Conservation (phyloP, 2,329 filamentous ascomycete species). For the Tolypocladium capitatum region DNA sequence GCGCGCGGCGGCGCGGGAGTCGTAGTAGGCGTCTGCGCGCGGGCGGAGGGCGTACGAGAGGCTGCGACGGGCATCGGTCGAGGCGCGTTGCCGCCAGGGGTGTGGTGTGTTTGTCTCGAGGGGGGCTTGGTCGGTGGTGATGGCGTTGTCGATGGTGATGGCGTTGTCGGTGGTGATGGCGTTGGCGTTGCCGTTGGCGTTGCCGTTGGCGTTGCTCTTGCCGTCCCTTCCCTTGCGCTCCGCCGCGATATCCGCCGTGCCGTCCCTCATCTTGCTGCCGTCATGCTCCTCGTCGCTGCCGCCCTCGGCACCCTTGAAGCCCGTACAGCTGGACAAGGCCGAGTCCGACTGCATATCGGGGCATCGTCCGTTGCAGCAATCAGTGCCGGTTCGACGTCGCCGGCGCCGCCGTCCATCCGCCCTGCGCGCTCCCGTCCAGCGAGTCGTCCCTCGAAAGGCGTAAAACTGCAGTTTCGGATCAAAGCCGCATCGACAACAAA, state of each 20-base stretch:
- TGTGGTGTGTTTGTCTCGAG: neutral
- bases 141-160: neutral
- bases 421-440: neutral
- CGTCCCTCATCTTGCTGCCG: neutral
- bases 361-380: conserved; percentile 9
- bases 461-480: neutral
- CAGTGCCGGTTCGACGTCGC: neutral
- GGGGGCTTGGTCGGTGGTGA: neutral
- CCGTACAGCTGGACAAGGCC: conserved; percentile 4
- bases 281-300: neutral
- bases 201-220: neutral
- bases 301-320: neutral
- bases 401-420: neutral
- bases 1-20: conserved; percentile 23
- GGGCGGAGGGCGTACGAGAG: conserved; percentile 21
- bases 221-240: neutral
- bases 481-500: neutral
- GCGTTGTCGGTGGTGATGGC: neutral
- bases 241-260: neutral
- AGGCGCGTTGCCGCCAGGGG: neutral
- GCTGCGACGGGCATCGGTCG: conserved; percentile 13
- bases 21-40: conserved; percentile 24
- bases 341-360: conserved; percentile 10
- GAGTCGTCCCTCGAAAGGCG: neutral
- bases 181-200: neutral